Conservation (phyloP, 1,139 yeast genomes). For the Pneumocystis jirovecii region DNA sequence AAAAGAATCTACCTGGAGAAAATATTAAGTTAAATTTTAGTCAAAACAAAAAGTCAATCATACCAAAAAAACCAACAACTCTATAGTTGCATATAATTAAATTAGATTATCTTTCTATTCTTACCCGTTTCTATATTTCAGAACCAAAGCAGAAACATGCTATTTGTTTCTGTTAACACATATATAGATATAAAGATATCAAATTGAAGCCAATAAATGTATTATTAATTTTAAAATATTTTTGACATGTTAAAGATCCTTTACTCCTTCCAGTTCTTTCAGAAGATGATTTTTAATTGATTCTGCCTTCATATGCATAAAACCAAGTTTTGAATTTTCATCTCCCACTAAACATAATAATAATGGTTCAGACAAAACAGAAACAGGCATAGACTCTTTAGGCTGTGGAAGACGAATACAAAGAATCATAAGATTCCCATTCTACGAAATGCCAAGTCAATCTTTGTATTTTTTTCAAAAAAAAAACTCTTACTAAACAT, state of each 20-base stretch:
- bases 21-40: too few relatives aligned
- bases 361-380: neutral
- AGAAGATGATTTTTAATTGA: neutral
- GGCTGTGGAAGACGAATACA: neutral
- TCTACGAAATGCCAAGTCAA: neutral
- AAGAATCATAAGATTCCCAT: neutral
- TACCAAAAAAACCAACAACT: too few relatives aligned
- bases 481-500: neutral
- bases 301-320: neutral
- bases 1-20: too few relatives aligned
- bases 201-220: neutral
- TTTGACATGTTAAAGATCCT: neutral
- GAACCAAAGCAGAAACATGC: neutral
- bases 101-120: too few relatives aligned
- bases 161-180: neutral
- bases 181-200: too few relatives aligned
- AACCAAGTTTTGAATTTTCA: neutral
- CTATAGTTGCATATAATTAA: too few relatives aligned
- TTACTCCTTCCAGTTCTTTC: neutral
- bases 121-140: too few relatives aligned
- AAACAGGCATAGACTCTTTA: neutral
- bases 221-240: neutral
- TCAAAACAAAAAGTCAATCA: too few relatives aligned
- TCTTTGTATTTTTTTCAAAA: neutral
- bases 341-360: neutral